Evolutionary conservation across 495 filamentous ascomycete genomes (phyloP).

Genomic region (Trichoderma virens): DNA sequence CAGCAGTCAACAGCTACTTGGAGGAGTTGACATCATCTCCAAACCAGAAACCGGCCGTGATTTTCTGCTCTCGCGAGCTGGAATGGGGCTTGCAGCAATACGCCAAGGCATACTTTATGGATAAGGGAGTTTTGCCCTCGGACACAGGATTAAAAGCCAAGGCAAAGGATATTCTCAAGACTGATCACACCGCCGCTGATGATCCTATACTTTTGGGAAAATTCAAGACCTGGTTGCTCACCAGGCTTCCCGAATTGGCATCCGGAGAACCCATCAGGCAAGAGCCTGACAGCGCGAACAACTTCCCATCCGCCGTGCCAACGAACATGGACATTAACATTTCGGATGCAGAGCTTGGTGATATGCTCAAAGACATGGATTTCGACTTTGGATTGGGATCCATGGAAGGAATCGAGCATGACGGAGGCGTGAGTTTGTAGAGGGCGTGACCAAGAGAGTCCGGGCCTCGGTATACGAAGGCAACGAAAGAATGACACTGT

Average conservation of each 20-base stretch:
- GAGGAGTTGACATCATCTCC: constrained; percentile 22
- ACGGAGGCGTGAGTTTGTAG: constrained; percentile 10
- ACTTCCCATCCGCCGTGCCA: constrained; percentile 10
- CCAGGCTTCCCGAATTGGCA: constrained; percentile 11
- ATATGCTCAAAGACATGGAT: constrained; percentile 30
- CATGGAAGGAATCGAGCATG: constrained; percentile 6
- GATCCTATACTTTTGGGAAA: constrained; percentile 38
- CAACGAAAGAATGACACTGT: background rate
- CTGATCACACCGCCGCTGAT: constrained; percentile 37
- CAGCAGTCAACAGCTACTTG: constrained; percentile 34
- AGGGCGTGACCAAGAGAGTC: background rate
- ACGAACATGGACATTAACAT: constrained; percentile 26
- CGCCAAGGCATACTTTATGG: constrained; percentile 23
- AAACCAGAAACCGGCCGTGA: constrained; percentile 30
- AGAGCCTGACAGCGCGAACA: constrained; percentile 7
- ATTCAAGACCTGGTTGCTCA: constrained; percentile 36
- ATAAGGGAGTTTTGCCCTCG: constrained; percentile 25
- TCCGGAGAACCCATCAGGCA: constrained; percentile 11
- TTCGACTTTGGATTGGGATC: constrained; percentile 22
- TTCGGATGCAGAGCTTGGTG: constrained; percentile 29
- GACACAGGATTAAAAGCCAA: constrained; percentile 31
- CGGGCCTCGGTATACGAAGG: background rate
- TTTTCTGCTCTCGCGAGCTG: constrained; percentile 48
- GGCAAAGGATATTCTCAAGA: constrained; percentile 37
- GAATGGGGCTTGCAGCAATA: constrained; percentile 38